These are phyloP conservation scores for Trichosanthes truncata DNA, from an alignment of 306 rosid species.

Conservation along the genomic window DNA sequence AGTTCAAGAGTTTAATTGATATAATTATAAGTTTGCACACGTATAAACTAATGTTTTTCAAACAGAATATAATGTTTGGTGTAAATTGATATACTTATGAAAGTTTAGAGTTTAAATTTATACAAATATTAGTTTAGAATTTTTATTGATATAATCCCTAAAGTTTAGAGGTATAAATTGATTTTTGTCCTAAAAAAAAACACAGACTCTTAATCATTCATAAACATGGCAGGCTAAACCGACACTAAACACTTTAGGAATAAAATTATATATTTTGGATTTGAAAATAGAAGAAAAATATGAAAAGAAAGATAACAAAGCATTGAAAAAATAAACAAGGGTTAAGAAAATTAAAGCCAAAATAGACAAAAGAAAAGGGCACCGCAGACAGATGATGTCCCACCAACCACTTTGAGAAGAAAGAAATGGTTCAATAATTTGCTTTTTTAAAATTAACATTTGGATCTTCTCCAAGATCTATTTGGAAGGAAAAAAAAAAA, in stretches of 20 bases:
- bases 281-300: neutral
- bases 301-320: neutral
- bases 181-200: no score
- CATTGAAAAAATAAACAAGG: neutral
- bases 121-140: no score
- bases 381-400: neutral
- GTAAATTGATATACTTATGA: no score
- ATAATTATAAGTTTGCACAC: no score
- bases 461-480: neutral
- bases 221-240: neutral
- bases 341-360: neutral
- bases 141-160: no score
- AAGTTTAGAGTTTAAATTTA: no score
- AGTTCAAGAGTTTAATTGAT: no score
- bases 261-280: neutral
- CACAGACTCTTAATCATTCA: no score
- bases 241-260: neutral
- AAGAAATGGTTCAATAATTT: neutral
- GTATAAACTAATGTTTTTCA: no score
- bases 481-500: neutral
- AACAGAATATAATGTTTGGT: no score
- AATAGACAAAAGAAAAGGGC: neutral
- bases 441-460: neutral
- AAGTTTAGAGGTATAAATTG: no score
- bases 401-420: neutral